A percentile compares a stretch with the other conserved stretches of the same genome.
These are phyloP conservation scores for Mortierella sp. DNA, from an alignment of 371 early-diverging fungal species.

Conservation along the genomic window DNA sequence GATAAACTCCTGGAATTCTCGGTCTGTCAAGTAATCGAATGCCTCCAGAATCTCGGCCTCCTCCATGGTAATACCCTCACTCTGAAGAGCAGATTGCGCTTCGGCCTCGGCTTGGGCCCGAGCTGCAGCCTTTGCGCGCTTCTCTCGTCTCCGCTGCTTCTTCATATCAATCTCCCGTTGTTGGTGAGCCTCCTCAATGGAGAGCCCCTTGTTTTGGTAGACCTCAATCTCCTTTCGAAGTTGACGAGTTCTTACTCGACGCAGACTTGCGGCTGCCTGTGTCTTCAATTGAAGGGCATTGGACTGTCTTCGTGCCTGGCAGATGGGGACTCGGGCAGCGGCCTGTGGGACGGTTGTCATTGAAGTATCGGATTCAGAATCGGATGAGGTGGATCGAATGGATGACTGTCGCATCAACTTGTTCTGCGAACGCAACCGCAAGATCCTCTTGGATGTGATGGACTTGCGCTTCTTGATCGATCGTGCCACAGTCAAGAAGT, in stretches of 20 bases:
- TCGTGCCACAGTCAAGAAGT: slow-evolving; percentile 30
- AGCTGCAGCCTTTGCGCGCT: slow-evolving; percentile 7
- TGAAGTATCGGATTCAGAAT: neutral
- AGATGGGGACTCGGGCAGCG: neutral
- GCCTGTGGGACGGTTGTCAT: neutral
- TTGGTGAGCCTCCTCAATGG: slow-evolving; percentile 27
- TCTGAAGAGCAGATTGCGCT: neutral
- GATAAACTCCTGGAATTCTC: slow-evolving; percentile 46
- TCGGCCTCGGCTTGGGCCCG: neutral
- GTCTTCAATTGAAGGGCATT: slow-evolving; percentile 2
- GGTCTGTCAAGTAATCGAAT: slow-evolving; percentile 44
- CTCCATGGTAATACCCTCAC: slow-evolving; percentile 34
- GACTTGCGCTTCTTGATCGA: slow-evolving; percentile 22
- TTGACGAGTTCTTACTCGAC: slow-evolving; percentile 34
- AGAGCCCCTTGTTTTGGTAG: slow-evolving; percentile 28
- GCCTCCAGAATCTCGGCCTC: slow-evolving; percentile 48
- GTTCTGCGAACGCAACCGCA: slow-evolving; percentile 25
- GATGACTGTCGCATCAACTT: slow-evolving; percentile 15
- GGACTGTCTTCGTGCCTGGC: neutral
- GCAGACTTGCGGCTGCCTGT: neutral
- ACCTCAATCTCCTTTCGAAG: slow-evolving; percentile 35
- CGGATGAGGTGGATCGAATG: neutral
- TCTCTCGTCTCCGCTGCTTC: slow-evolving; percentile 19
- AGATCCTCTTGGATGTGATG: slow-evolving; percentile 17
- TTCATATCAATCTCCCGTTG: slow-evolving; percentile 18